A percentile compares a stretch with the other conserved stretches of the same genome.
Evolutionary conservation across 2,329 filamentous ascomycete species (phyloP).

Genomic region (Curvularia spicifera): DNA sequence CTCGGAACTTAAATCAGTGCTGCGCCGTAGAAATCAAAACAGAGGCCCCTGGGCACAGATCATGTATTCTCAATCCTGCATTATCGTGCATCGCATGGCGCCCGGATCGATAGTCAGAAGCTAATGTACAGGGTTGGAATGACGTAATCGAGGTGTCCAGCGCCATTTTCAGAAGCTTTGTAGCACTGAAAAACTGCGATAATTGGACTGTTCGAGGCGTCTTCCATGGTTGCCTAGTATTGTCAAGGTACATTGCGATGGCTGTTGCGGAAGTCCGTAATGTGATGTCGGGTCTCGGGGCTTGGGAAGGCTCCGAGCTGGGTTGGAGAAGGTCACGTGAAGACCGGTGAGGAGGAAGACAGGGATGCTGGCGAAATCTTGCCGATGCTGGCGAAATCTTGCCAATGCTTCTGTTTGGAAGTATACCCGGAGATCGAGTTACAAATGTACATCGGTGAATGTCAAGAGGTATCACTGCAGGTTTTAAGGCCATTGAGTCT

Average conservation of each 20-base stretch:
- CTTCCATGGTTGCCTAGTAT: not conserved
- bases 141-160: not conserved
- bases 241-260: not conserved
- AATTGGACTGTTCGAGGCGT: not conserved
- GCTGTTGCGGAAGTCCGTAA: conserved; percentile 1
- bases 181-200: not conserved
- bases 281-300: conserved; percentile 1
- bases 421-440: not conserved
- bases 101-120: conserved; percentile 1
- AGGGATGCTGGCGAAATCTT: conserved; percentile 2
- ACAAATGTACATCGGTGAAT: not conserved
- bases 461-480: not conserved
- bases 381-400: not conserved
- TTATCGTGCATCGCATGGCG: not conserved
- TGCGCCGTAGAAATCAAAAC: not conserved
- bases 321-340: not conserved
- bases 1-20: not conserved
- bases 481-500: not conserved
- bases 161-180: not conserved
- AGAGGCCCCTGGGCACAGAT: not conserved
- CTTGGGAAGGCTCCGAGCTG: conserved; percentile 1
- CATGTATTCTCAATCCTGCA: not conserved
- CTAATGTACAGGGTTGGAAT: not conserved
- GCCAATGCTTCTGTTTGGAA: not conserved
- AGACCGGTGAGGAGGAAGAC: not conserved